phyloP scores from a whole-genome alignment of 306 rosid genomes.

The Vigna nakashimae region DNA sequence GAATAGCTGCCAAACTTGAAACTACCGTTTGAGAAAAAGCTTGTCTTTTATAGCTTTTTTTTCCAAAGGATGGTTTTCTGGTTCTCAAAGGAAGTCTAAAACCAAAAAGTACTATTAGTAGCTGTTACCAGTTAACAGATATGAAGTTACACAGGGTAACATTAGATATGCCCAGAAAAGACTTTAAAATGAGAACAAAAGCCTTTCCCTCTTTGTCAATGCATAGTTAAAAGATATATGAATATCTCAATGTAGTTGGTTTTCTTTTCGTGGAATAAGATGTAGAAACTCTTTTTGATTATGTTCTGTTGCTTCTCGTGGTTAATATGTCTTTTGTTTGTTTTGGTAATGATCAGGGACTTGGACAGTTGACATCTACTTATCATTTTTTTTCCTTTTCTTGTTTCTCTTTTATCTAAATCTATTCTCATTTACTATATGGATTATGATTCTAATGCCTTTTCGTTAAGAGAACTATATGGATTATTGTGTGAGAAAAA shows the following conservation, averaged over 20 bases:
- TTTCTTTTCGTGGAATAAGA: slow-evolving; percentile 26
- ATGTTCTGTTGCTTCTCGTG: slow-evolving; percentile 4
- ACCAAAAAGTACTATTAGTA: not conserved
- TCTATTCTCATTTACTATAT: not conserved
- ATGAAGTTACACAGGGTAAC: not conserved
- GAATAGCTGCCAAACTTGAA: not conserved
- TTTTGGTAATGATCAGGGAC: slow-evolving; percentile 15
- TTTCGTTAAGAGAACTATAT: not conserved
- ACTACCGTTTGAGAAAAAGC: not conserved
- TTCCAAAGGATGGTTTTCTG: not conserved
- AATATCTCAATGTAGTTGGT: slow-evolving; percentile 6
- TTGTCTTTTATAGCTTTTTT: not conserved
- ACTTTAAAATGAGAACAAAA: not conserved
- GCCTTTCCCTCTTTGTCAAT: not conserved
- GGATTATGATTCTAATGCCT: not conserved
- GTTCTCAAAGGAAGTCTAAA: not conserved
- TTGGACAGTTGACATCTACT: slow-evolving; percentile 9
- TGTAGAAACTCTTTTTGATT: not conserved
- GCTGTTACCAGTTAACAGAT: not conserved
- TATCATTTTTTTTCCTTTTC: not conserved
- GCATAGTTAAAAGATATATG: slow-evolving; percentile 4
- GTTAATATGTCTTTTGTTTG: not conserved
- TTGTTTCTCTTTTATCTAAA: slow-evolving; percentile 20
- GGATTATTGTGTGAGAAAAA: not conserved
- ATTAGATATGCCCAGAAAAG: not conserved